phyloP scores from a whole-genome alignment of 2,329 filamentous ascomycete genomes.

The Epichloe festucae region DNA sequence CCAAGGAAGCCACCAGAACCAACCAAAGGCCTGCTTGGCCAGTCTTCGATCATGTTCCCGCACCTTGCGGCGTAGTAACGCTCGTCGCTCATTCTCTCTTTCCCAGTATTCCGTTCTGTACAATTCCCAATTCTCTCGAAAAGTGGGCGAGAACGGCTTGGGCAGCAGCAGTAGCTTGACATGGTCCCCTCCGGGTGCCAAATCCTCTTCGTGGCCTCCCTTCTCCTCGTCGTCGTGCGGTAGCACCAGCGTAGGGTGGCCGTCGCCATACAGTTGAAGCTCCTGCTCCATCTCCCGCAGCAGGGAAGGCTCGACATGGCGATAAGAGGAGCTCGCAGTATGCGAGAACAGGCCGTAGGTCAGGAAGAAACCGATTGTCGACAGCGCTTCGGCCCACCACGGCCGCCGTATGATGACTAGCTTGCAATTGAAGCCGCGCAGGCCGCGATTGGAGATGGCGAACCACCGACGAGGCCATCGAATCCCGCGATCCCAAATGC shows the following conservation, averaged over 20 bases:
- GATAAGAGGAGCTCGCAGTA: slow-evolving; percentile 56
- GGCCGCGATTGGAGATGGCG: slow-evolving; percentile 72
- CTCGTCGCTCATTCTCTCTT: slow-evolving; percentile 80
- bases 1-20: slow-evolving; percentile 82
- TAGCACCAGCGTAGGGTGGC: slow-evolving; percentile 29
- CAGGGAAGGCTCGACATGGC: slow-evolving; percentile 56
- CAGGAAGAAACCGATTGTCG: slow-evolving; percentile 62
- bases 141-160: slow-evolving; percentile 89
- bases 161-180: slow-evolving; percentile 82
- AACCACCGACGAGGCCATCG: slow-evolving; percentile 92
- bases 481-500: slow-evolving; percentile 91
- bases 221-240: slow-evolving; percentile 44
- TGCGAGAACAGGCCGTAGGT: slow-evolving; percentile 62
- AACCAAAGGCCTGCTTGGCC: slow-evolving; percentile 54
- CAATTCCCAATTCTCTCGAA: slow-evolving; percentile 92
- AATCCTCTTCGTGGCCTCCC: slow-evolving; percentile 72
- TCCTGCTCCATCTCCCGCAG: slow-evolving; percentile 48
- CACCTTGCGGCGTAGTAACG: slow-evolving; percentile 57
- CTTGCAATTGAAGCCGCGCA: slow-evolving; percentile 91
- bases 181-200: slow-evolving; percentile 80
- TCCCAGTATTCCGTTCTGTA: slow-evolving; percentile 96
- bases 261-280: slow-evolving; percentile 33
- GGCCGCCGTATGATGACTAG: slow-evolving; percentile 76
- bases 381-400: slow-evolving; percentile 67
- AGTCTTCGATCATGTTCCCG: slow-evolving; percentile 54